These are phyloP conservation scores for Kodamaea fukazawae DNA, from an alignment of 805 yeast species.

Conservation along the genomic window DNA sequence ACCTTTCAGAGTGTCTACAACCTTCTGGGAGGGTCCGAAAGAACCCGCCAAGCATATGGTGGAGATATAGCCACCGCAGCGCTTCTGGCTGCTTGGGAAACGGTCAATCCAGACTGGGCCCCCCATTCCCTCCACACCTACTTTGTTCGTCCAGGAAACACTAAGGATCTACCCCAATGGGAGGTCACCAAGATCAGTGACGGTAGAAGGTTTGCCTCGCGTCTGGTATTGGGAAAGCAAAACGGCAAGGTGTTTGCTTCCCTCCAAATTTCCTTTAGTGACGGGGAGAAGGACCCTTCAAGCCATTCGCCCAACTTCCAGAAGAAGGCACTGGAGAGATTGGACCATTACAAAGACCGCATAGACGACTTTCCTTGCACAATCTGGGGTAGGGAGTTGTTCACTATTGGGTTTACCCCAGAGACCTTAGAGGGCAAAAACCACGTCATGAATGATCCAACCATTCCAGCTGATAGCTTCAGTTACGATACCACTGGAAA, in stretches of 20 bases:
- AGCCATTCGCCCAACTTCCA: slow-evolving; percentile 7
- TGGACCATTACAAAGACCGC: slow-evolving; percentile 11
- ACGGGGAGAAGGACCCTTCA: not conserved
- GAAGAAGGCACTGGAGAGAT: slow-evolving; percentile 5
- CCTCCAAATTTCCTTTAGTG: slow-evolving; percentile 20
- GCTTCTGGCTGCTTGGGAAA: slow-evolving; percentile 26
- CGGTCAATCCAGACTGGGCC: slow-evolving; percentile 20
- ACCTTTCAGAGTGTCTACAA: too few relatives aligned
- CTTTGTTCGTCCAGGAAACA: slow-evolving; percentile 25
- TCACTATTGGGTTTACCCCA: slow-evolving; percentile 24
- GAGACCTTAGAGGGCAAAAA: slow-evolving; percentile 12
- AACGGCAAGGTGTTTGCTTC: slow-evolving; percentile 19
- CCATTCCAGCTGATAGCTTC: not conserved
- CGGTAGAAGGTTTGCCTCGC: slow-evolving; percentile 23
- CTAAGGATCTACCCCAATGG: slow-evolving; percentile 20
- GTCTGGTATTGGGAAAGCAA: slow-evolving; percentile 23
- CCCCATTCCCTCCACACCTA: slow-evolving; percentile 27
- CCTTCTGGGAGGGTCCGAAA: slow-evolving; percentile 5
- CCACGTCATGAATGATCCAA: not conserved
- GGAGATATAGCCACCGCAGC: slow-evolving; percentile 28
- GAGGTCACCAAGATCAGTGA: slow-evolving; percentile 20
- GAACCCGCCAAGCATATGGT: slow-evolving; percentile 25
- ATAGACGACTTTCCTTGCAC: slow-evolving; percentile 14
- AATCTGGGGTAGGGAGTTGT: slow-evolving; percentile 27
- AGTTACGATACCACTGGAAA: slow-evolving; percentile 5